phyloP scores from a whole-genome alignment of 129 eudicot genomes.

The Helianthus annuus region HanXRQr2.0-SUNRISE NC_035442.2:60452065-60452564 shows the following conservation, averaged over 20 bases:
- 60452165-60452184: conserved; percentile 2
- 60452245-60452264: conserved; percentile 46
- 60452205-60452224: conserved; percentile 16
- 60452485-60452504: neutral
- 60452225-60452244: conserved; percentile 30
- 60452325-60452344: conserved; percentile 18
- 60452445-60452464: neutral
- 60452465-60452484: neutral
- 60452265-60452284: conserved; percentile 61
- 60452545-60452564: neutral
- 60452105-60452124: too few relatives aligned
- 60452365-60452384: neutral
- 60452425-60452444: neutral
- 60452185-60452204: conserved; percentile 24
- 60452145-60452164: neutral
- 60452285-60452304: conserved; percentile 46
- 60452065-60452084: too few relatives aligned
- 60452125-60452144: too few relatives aligned
- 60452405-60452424: neutral
- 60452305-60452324: conserved; percentile 30
- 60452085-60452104: too few relatives aligned
- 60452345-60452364: conserved; percentile 19
- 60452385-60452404: neutral
- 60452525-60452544: neutral
- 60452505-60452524: neutral